Conservation (phyloP, 176 grass and related monocot genomes). For the Chloris gayana region DNA sequence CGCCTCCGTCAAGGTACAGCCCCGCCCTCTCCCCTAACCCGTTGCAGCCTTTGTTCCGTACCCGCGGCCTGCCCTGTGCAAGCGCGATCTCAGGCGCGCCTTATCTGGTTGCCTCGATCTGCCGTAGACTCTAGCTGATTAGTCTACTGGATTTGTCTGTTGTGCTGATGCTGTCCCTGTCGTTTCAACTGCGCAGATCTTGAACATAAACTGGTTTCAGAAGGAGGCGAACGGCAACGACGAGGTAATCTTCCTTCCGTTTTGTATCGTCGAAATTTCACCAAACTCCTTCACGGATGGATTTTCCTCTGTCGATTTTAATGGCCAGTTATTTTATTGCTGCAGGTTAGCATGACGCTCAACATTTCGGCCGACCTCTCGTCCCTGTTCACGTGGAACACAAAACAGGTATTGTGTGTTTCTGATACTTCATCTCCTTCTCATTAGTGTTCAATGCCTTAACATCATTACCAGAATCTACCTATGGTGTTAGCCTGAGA, state of each 20-base stretch:
- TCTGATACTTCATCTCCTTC: neutral
- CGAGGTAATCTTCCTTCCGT: conserved; percentile 58
- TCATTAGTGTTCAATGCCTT: neutral
- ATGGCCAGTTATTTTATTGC: neutral
- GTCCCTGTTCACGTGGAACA: conserved; percentile 97
- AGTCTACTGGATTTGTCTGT: neutral
- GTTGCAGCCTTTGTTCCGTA: neutral
- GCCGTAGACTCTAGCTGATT: neutral
- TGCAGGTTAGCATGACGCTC: conserved; percentile 92
- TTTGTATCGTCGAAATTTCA: neutral
- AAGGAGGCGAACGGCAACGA: conserved; percentile 95
- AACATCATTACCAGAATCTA: too few relatives aligned
- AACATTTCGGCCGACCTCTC: conserved; percentile 95
- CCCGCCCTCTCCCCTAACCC: too few relatives aligned
- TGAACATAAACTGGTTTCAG: conserved; percentile 99
- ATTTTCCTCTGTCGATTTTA: neutral
- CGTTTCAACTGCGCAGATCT: conserved; percentile 49
- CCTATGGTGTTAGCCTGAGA: too few relatives aligned
- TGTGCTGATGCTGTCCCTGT: conserved; percentile 16
- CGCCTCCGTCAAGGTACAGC: conserved; percentile 76
- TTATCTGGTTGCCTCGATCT: conserved; percentile 18
- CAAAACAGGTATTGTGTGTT: conserved; percentile 77
- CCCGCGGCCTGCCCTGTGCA: neutral
- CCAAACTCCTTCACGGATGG: neutral
- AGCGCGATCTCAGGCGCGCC: neutral